Percentiles rank a stretch among this genome's conserved stretches.
Evolutionary conservation across 257 asterid species (phyloP).

Genomic region (Fraxinus excelsior): DNA sequence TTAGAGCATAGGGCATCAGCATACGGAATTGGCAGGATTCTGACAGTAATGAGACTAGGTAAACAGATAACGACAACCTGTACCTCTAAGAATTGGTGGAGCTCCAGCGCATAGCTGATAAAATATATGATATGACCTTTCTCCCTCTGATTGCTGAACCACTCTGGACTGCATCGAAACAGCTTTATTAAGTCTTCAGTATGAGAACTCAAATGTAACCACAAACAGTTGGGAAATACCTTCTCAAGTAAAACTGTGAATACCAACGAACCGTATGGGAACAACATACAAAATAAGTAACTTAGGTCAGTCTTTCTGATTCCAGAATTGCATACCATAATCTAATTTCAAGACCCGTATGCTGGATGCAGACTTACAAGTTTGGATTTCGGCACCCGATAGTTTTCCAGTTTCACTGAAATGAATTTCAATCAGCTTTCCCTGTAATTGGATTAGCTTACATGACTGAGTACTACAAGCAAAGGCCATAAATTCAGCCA

Average conservation of each 20-base stretch:
- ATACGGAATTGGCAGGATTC: conserved; percentile 13
- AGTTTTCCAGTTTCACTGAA: conserved; percentile 98
- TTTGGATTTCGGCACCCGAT: conserved; percentile 95
- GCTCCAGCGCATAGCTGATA: conserved; percentile 99
- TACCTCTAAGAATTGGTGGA: conserved; percentile 84
- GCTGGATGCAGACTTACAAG: conserved; percentile 64
- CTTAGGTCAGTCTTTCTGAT: conserved; percentile 33
- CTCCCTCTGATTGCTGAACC: conserved; percentile 91
- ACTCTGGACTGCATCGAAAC: conserved; percentile 85
- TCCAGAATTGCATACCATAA: conserved; percentile 20
- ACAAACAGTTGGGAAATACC: conserved; percentile 51
- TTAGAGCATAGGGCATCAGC: neutral
- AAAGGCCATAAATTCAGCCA: conserved; percentile 19
- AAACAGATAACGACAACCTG: conserved; percentile 12
- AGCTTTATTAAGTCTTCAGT: conserved; percentile 27
- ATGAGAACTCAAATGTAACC: conserved; percentile 25
- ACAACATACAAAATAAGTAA: conserved; percentile 33
- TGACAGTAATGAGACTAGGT: neutral
- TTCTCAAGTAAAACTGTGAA: conserved; percentile 90
- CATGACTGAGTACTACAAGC: conserved; percentile 26
- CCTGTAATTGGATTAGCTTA: conserved; percentile 51
- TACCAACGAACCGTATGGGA: conserved; percentile 28
- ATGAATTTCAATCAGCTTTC: conserved; percentile 97
- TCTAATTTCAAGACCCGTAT: conserved; percentile 24
- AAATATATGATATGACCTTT: conserved; percentile 97